These are phyloP conservation scores for Uncinocarpus reesii DNA, from an alignment of 2,329 filamentous ascomycete species.

Conservation along the genomic window DNA sequence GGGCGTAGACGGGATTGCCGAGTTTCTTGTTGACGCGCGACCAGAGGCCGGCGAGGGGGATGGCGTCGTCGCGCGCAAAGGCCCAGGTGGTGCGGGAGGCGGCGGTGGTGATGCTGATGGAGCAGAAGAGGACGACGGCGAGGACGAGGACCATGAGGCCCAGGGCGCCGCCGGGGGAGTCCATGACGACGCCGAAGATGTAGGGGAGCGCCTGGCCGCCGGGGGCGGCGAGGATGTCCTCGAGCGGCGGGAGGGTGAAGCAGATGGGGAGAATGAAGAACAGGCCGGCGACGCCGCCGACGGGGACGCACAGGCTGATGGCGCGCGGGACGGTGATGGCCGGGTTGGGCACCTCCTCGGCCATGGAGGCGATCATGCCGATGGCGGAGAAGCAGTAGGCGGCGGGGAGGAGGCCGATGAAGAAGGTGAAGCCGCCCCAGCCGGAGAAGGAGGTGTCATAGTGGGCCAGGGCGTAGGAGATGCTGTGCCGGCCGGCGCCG, in stretches of 20 bases:
- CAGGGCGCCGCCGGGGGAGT: conserved; percentile 8
- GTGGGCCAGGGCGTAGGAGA: conserved; percentile 30
- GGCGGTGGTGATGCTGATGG: conserved; percentile 44
- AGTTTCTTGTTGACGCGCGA: conserved; percentile 27
- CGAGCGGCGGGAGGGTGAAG: conserved; percentile 14
- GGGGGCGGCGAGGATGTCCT: conserved; percentile 37
- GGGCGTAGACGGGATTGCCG: conserved; percentile 34
- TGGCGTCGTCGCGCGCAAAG: conserved; percentile 37
- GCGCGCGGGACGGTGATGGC: conserved; percentile 45
- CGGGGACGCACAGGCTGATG: conserved; percentile 27
- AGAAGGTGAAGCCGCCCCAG: conserved; percentile 49
- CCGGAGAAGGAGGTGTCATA: conserved; percentile 14
- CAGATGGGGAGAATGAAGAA: conserved; percentile 26
- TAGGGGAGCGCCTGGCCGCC: conserved; percentile 43
- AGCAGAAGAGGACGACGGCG: conserved; percentile 41
- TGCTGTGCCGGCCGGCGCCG: conserved; percentile 44
- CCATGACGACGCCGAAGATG: conserved; percentile 31
- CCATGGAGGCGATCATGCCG: conserved; percentile 55
- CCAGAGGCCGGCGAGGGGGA: conserved; percentile 35
- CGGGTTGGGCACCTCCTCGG: conserved; percentile 48
- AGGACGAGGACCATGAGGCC: conserved; percentile 39
- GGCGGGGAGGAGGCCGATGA: conserved; percentile 51
- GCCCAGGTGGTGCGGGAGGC: conserved; percentile 42
- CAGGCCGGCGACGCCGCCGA: conserved; percentile 45
- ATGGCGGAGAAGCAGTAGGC: conserved; percentile 51